Base-by-base conservation (phyloP, 2,329 filamentous ascomycete genomes). In the Nothopassalora personata region DNA sequence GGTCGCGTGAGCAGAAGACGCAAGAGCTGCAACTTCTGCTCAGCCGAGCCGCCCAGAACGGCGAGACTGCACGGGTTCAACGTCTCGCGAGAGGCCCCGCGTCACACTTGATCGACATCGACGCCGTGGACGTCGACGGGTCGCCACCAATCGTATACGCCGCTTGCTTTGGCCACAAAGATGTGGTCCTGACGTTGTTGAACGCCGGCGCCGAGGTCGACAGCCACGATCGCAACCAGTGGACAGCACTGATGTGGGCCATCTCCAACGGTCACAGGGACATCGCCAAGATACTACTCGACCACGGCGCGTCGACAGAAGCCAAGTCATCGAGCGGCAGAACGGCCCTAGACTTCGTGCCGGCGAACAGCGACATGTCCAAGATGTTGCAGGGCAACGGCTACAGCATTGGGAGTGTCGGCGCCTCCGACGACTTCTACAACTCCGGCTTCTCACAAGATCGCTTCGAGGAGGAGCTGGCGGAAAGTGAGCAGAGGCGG, bases 221-320 rank as follows among this genome's bases (percentile, higher is more conserved):
- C 76, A 88, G 88, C 68, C 93, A 97, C 75, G 94, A 99, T 72
- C 89, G 88, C 63, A 97, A 97, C 72, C 88, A 95, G 71, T 99
- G 94, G 94, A 97, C 90, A 69, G 90, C 94, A 13, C 81, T 99
- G 61, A 99, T 99, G 92, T 99, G 94, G 94, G 93, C 94, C 53
- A 97, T 97, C 90, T 99, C 94, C 57, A 99, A 99, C 74, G 81
- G 92, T 58, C 94, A 99, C 76, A 97, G 97, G 76, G 87, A 86
- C 51, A 99, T 99, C 66, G 92, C 93, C 36, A 97, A 97, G 75
- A 81, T 91, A 10, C 79, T 99, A 15, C 83, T 99, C 34, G 93
- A 99, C 72, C 90, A 94, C 69, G 92, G 92, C 15, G 94, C 94
- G 19, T 96, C 92, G n/a, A 88, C 92, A 3, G 93, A 97, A 69